Evolutionary conservation across 371 early-diverging fungal genomes (phyloP).

Genomic region (Zopfochytrium polystomum): DNA sequence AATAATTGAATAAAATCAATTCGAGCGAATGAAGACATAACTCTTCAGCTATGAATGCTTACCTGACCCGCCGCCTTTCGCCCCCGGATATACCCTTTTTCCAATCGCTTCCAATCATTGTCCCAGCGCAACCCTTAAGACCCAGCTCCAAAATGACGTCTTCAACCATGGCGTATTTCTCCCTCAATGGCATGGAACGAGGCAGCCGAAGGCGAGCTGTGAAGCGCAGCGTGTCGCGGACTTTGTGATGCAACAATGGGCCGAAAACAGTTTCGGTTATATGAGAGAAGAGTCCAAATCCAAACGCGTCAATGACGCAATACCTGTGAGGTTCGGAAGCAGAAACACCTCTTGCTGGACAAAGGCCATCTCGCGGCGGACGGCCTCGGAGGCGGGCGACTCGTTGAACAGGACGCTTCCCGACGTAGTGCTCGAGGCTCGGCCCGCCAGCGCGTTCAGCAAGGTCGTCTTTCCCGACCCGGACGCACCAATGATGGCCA

Average conservation of each 20-base stretch:
- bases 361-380: conserved; percentile 52
- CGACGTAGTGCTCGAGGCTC: conserved; percentile 11
- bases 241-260: too few relatives aligned
- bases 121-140: conserved; percentile 59
- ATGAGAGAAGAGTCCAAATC: too few relatives aligned
- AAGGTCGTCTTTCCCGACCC: conserved; percentile 52
- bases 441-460: conserved; percentile 46
- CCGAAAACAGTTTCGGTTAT: too few relatives aligned
- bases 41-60: too few relatives aligned
- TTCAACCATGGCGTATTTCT: conserved; percentile 57
- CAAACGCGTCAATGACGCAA: too few relatives aligned
- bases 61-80: conserved; percentile 42
- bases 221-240: conserved; percentile 69
- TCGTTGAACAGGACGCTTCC: conserved; percentile 2
- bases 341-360: conserved; percentile 93
- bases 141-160: conserved; percentile 68
- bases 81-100: conserved; percentile 66
- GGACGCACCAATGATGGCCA: conserved; percentile 48
- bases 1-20: too few relatives aligned
- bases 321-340: too few relatives aligned
- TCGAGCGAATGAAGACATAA: too few relatives aligned
- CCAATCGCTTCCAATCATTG: conserved; percentile 80
- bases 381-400: neutral
- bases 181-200: conserved; percentile 47
- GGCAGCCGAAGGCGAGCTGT: conserved; percentile 81